Evolutionary conservation across 2,329 filamentous ascomycete species (phyloP).

Genomic region (Byssochlamys sp.): DNA sequence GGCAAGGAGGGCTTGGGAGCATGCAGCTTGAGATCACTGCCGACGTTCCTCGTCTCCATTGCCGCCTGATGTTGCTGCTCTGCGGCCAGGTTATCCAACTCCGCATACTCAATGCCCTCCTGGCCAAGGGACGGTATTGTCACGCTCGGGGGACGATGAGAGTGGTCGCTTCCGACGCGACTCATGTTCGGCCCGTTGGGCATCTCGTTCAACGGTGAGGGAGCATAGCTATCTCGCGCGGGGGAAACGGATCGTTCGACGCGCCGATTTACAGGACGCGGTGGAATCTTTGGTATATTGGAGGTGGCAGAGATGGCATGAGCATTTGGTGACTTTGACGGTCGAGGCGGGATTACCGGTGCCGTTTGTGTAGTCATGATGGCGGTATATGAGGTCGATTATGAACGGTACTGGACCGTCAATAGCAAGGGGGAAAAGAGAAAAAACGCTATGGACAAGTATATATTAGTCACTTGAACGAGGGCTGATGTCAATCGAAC

Average conservation of each 20-base stretch:
- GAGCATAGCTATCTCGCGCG: constrained; percentile 67
- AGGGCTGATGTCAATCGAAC: background rate
- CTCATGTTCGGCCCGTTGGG: constrained; percentile 33
- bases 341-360: constrained; percentile 55
- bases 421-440: background rate
- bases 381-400: constrained; percentile 7
- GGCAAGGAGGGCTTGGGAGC: constrained; percentile 82
- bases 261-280: constrained; percentile 58
- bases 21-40: constrained; percentile 72
- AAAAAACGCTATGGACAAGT: background rate
- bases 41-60: constrained; percentile 67
- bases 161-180: constrained; percentile 25
- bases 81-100: constrained; percentile 39
- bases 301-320: constrained; percentile 31
- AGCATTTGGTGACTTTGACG: constrained; percentile 45
- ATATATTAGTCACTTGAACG: background rate
- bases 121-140: constrained; percentile 76
- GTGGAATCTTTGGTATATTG: constrained; percentile 63
- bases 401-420: background rate
- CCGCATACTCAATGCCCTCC: constrained; percentile 81
- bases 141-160: constrained; percentile 62
- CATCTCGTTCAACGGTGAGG: constrained; percentile 71
- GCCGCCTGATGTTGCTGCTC: constrained; percentile 42
- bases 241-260: constrained; percentile 69
- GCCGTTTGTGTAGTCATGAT: constrained; percentile 38